Evolutionary conservation across 108 stramenopile genomes (phyloP), one percentile per base, ranked within the genome.

Genomic region (Cyclotella choctawhatcheeana): DNA sequence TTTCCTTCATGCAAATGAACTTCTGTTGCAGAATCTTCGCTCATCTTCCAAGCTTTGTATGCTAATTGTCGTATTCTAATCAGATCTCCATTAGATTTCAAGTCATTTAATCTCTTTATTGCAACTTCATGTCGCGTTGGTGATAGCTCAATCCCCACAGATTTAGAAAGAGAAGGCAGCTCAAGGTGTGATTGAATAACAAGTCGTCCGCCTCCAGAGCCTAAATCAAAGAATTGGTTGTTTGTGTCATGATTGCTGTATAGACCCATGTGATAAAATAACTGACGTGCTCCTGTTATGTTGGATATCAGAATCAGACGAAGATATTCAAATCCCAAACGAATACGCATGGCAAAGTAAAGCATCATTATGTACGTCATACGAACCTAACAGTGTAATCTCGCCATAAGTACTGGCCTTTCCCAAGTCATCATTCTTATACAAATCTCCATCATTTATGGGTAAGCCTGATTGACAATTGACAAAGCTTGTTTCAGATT

Each of bases 341-440:
- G n/a, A n/a, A n/a, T n/a, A n/a, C n/a, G n/a, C n/a, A n/a, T n/a
- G n/a, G n/a, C n/a, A n/a, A n/a, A n/a, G n/a, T n/a, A n/a, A n/a
- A n/a, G n/a, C n/a, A n/a, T n/a, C n/a, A n/a, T n/a, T n/a, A n/a
- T n/a, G n/a, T n/a, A n/a, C n/a, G n/a, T n/a, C n/a, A n/a, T n/a
- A 58, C 31, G 34, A 13, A 48, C 44, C 56, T 33, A 58, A 58
- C 26, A 59, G 14, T 51, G 90, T 91, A n/a, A 91, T 83, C 79
- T 91, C 90, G 2, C 90, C 90, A 66, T 91, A 91, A 2, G 88
- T 88, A 10, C 76, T 77, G 54, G 79, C 40, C 31, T 48, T 31
- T 4, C 51, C 51, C 30, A n/a, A 24, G 3, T 65, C 32, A 17
- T 60, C 64, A 17, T 47, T 34, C 24, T 69, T 52, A 44, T 35